Conservation (phyloP, 2,329 filamentous ascomycete species). For the Metarhizium guizhouense region DNA sequence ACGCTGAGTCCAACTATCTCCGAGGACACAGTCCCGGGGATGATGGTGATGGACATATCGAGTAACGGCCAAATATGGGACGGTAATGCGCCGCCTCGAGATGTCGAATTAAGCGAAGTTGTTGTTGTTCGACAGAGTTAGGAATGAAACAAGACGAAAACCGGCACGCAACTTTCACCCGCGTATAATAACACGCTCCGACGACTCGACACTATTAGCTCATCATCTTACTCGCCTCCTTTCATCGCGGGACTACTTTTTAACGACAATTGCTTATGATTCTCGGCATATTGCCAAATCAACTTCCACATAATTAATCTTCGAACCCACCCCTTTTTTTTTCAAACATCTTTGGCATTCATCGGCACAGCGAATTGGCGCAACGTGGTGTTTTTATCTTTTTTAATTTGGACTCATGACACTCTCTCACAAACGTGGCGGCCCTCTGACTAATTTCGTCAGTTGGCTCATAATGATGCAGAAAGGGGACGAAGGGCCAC, state of each 20-base stretch:
- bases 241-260: background rate
- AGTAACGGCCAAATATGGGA: slow-evolving; percentile 31
- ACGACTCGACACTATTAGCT: background rate
- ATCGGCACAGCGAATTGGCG: slow-evolving; percentile 32
- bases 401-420: slow-evolving; percentile 8
- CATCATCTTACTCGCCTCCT: slow-evolving; percentile 6
- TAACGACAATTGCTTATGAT: slow-evolving; percentile 16
- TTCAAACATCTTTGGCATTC: slow-evolving; percentile 28
- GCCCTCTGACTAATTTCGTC: background rate
- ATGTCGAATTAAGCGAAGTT: slow-evolving; percentile 38
- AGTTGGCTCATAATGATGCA: slow-evolving; percentile 7
- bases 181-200: background rate
- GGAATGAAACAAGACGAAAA: background rate
- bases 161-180: background rate
- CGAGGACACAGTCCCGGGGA: slow-evolving; percentile 29
- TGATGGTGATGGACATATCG: slow-evolving; percentile 26
- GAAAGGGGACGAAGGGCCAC: slow-evolving; percentile 15
- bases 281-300: slow-evolving; percentile 11
- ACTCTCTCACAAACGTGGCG: background rate
- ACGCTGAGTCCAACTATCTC: slow-evolving; percentile 41
- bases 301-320: slow-evolving; percentile 17
- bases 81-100: slow-evolving; percentile 24
- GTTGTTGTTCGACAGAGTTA: slow-evolving; percentile 28
- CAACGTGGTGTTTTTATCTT: slow-evolving; percentile 18
- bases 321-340: slow-evolving; percentile 17